Conservation (phyloP, 768 basidiomycete species). For the Termitomyces sp. region DNA sequence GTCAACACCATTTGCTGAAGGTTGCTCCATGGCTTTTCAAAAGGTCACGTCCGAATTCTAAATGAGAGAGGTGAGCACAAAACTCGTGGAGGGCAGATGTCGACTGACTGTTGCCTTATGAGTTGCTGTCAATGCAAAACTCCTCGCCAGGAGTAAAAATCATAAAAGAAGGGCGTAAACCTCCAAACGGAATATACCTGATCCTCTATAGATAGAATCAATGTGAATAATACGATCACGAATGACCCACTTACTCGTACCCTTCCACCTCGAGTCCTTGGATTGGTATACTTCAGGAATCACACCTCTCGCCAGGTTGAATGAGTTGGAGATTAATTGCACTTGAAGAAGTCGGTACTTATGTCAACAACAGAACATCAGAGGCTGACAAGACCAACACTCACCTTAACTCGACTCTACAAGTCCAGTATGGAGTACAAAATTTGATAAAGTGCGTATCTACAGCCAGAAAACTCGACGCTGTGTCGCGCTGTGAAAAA, state of each 20-base stretch:
- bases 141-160: neutral
- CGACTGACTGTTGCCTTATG: neutral
- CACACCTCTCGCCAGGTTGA: neutral
- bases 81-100: neutral
- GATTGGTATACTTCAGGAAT: neutral
- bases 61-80: neutral
- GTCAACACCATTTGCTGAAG: slow-evolving; percentile 35
- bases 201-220: neutral
- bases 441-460: neutral
- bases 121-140: neutral
- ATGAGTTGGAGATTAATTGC: neutral
- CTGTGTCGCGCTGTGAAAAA: neutral
- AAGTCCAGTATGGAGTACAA: neutral
- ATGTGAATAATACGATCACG: neutral
- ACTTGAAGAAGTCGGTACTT: neutral
- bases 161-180: neutral
- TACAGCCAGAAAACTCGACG: neutral
- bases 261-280: neutral
- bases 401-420: neutral
- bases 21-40: slow-evolving; percentile 2
- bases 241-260: neutral
- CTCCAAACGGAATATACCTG: neutral
- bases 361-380: neutral
- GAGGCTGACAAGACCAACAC: neutral
- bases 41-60: neutral